Conservation (phyloP, 345 rosid genomes). For the Eucalyptus caleyi region DNA sequence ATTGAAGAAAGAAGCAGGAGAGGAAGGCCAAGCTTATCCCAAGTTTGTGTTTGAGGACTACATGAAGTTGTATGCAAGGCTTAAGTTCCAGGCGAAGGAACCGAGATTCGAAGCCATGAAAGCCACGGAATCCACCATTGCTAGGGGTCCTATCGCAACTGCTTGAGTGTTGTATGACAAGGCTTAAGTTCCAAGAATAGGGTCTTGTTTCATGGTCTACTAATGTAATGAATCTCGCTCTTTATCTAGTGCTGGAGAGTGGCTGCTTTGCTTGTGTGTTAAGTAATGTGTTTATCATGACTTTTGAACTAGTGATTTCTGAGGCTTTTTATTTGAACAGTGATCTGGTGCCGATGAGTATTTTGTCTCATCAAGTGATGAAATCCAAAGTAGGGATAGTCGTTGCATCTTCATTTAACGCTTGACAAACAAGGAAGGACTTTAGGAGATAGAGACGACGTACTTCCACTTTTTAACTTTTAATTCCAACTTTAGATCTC, state of each 20-base stretch:
- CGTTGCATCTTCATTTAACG: background rate
- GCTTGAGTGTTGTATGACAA: background rate
- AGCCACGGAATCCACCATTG: constrained; percentile 10
- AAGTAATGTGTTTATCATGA: background rate
- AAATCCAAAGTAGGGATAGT: background rate
- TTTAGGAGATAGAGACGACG: background rate
- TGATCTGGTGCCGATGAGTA: background rate
- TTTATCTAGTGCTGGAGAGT: background rate
- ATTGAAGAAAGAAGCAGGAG: constrained; percentile 22
- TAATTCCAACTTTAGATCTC: background rate
- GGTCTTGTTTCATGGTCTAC: background rate
- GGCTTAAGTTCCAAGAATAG: background rate
- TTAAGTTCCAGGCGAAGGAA: constrained; percentile 82
- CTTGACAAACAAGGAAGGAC: background rate
- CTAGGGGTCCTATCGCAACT: background rate
- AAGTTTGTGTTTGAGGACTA: constrained; percentile 82
- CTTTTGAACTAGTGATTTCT: background rate
- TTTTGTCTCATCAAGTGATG: background rate
- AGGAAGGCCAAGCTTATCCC: constrained; percentile 32
- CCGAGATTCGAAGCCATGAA: constrained; percentile 93
- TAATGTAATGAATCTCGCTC: background rate
- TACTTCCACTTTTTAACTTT: background rate
- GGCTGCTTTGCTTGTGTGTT: background rate
- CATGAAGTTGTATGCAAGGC: constrained; percentile 66
- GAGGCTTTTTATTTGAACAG: background rate